These are phyloP conservation scores for Hygrophorus pudorinus DNA, from an alignment of 768 basidiomycete species.

Conservation along the genomic window DNA sequence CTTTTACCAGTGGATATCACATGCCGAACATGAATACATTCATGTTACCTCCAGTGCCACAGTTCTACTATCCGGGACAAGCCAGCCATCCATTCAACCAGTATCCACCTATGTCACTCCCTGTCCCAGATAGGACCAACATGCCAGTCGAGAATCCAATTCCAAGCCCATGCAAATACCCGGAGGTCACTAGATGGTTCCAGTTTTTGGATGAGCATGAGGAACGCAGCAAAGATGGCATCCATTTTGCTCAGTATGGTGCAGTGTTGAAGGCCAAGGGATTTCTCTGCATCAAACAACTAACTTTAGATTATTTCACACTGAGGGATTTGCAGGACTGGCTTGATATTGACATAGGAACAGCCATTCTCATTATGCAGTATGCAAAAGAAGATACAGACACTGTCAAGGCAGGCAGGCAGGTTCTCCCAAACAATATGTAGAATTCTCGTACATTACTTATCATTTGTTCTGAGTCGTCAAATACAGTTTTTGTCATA, in stretches of 20 bases:
- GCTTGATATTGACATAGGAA: slow-evolving; percentile 5
- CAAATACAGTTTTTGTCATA: too few species aligned
- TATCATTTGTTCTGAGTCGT: too few species aligned
- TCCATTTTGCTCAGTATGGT: slow-evolving; percentile 2
- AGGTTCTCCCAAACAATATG: too few species aligned
- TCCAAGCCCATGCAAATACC: not conserved
- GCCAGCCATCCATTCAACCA: not conserved
- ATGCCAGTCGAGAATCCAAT: not conserved
- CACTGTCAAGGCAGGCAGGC: too few species aligned
- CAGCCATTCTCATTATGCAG: slow-evolving; percentile 4
- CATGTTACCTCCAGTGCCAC: not conserved
- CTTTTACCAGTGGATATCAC: not conserved
- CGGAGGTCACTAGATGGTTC: slow-evolving; percentile 2
- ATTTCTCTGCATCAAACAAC: not conserved
- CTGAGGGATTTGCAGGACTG: slow-evolving; percentile 5
- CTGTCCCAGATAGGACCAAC: not conserved
- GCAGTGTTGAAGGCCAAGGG: slow-evolving; percentile 4
- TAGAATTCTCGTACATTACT: too few species aligned
- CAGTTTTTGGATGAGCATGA: not conserved
- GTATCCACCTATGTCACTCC: not conserved
- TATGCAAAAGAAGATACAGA: too few species aligned
- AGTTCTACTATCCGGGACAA: not conserved
- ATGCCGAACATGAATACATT: not conserved
- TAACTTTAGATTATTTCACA: slow-evolving; percentile 3
- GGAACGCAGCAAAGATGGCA: not conserved